Conservation (phyloP, 306 rosid genomes). For the Corylus avellana region DNA sequence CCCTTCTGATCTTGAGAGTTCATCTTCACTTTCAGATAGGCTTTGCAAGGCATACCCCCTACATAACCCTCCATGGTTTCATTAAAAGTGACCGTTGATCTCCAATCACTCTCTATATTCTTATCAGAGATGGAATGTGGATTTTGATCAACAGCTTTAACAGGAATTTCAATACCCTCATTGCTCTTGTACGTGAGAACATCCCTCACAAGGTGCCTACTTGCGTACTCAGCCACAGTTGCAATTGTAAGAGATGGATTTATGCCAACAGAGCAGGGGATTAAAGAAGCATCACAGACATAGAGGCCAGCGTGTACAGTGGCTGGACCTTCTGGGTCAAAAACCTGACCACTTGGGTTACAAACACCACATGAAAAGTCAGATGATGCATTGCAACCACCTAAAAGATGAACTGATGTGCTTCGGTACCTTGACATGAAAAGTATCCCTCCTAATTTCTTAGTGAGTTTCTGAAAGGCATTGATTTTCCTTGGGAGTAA, state of each 20-base stretch:
- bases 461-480: slow-evolving; percentile 36
- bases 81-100: slow-evolving; percentile 15
- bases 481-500: slow-evolving; percentile 32
- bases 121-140: slow-evolving; percentile 10
- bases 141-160: not conserved
- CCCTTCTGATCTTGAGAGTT: slow-evolving; percentile 16
- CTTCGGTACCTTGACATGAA: slow-evolving; percentile 40
- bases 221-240: slow-evolving; percentile 33
- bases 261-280: slow-evolving; percentile 41
- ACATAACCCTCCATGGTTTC: slow-evolving; percentile 38
- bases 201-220: slow-evolving; percentile 33
- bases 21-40: slow-evolving; percentile 34
- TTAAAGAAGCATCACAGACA: slow-evolving; percentile 40
- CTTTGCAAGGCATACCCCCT: slow-evolving; percentile 38
- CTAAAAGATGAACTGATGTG: slow-evolving; percentile 36
- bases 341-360: slow-evolving; percentile 38
- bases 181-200: slow-evolving; percentile 26
- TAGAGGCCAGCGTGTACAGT: slow-evolving; percentile 33
- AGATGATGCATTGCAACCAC: slow-evolving; percentile 39
- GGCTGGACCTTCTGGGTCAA: slow-evolving; percentile 13
- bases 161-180: slow-evolving; percentile 1
- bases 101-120: not conserved
- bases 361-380: slow-evolving; percentile 37
- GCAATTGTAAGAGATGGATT: slow-evolving; percentile 40
- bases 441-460: slow-evolving; percentile 38